Evolutionary conservation across 352 stramenopile genomes (phyloP).

Genomic region (Phytophthora hibernalis): DNA sequence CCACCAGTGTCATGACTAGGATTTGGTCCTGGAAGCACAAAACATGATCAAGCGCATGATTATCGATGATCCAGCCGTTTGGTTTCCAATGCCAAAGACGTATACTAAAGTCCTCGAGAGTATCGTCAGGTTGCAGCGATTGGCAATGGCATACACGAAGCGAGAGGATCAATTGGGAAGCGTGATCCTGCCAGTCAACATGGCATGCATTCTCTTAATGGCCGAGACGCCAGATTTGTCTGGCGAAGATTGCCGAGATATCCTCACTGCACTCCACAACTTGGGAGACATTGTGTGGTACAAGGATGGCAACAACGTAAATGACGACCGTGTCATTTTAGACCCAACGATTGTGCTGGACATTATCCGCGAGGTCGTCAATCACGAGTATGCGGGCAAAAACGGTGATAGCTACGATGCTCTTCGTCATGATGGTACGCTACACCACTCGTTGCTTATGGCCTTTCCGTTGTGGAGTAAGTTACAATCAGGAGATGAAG

Average conservation of each 20-base stretch:
- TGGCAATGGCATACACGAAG: not conserved
- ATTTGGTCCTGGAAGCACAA: not conserved
- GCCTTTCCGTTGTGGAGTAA: conserved; percentile 9
- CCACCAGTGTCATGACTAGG: not conserved
- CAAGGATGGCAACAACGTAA: not conserved
- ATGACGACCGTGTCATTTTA: conserved; percentile 9
- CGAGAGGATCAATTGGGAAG: not conserved
- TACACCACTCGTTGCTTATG: conserved; percentile 15
- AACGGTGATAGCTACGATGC: not conserved
- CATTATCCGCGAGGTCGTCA: conserved; percentile 25
- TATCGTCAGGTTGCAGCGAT: not conserved
- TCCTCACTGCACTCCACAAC: conserved; percentile 18
- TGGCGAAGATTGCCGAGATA: not conserved
- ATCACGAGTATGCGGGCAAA: conserved; percentile 15
- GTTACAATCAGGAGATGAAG: not conserved
- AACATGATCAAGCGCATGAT: not conserved
- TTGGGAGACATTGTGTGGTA: conserved; percentile 34
- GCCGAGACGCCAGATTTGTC: too few relatives aligned
- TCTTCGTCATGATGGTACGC: conserved; percentile 10
- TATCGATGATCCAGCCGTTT: not conserved
- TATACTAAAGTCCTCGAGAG: conserved; percentile 10
- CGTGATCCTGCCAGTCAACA: conserved; percentile 9
- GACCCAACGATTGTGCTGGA: conserved; percentile 27
- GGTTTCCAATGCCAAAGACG: conserved; percentile 1
- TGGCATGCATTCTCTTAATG: not conserved